Base-by-base conservation (phyloP, 257 asterid species). In the Verbascum thapsus region DNA sequence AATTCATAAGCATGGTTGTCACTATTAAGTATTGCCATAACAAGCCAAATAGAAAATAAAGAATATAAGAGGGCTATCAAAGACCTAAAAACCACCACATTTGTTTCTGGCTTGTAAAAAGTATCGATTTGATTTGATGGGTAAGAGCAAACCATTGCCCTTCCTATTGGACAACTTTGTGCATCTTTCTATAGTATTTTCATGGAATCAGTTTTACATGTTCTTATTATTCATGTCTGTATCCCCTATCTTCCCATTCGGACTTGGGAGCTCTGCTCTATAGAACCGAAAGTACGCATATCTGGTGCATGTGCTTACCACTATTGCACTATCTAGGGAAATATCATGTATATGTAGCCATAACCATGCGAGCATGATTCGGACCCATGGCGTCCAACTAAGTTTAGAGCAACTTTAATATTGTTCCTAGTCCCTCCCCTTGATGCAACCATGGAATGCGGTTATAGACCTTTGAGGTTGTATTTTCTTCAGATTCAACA, bases 31-130 rank as follows among this genome's bases (percentile, higher is more conserved):
- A n/a, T n/a, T n/a, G n/a, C n/a, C 32, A 20, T 26, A 26, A 26
- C 2, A 56, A 56, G 43, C 15, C 19, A 56, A 56, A 56, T 38
- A 17, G 38, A 53, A 53, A 40, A 11, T 10, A 40, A 53, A 37
- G 38, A 17, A 32, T 9, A 17, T 37, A 9, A 35, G 16, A 9
- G 17, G 16, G 62, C 5, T 35, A 17, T 17, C 13, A 38, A 35
- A 56, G 62, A 26, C 62, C 62, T 38, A 35, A 16, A 56, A 16
- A 16, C 16, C 17, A 15, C 48, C 47, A 37, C 47, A 15, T 30
- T 56, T 5, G n/a, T n/a, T 26, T 26, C 32, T 56, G 37, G 10
- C 52, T 7, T 48, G 54, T 48, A 40, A 26, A 26, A 26, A 26
- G 5, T 26, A 26, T 26, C 5, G 32, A 38, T 37, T 38, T 57